Evolutionary conservation across 805 yeast species (phyloP).

Genomic region (Candida peoriensis): DNA sequence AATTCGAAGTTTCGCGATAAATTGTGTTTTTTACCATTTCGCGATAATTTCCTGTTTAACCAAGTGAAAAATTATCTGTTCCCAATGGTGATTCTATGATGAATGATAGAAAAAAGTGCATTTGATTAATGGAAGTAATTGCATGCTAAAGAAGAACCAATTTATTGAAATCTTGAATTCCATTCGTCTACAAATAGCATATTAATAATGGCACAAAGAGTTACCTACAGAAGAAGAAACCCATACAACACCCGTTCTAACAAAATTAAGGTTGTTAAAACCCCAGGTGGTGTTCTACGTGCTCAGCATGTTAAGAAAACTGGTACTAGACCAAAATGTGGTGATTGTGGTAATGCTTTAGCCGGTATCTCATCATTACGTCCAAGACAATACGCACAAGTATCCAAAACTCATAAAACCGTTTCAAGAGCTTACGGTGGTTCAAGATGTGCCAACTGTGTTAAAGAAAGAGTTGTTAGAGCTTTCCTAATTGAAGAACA

Average conservation of each 20-base stretch:
- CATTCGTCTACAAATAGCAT: not conserved
- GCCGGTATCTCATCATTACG: constrained; percentile 91
- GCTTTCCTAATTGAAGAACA: constrained; percentile 99
- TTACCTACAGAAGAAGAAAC: constrained; percentile 98
- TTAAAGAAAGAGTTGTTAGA: constrained; percentile 98
- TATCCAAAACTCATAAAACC: constrained; percentile 95
- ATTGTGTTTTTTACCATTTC: too few relatives aligned
- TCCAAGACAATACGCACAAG: constrained; percentile 96
- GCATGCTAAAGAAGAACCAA: too few relatives aligned
- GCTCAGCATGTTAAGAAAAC: constrained; percentile 94
- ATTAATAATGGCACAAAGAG: constrained; percentile 93
- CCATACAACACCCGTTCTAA: constrained; percentile 99
- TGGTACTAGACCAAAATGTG: constrained; percentile 79
- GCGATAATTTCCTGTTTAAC: too few relatives aligned
- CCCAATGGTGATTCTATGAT: too few relatives aligned
- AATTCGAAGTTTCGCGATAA: too few relatives aligned
- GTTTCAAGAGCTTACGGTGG: constrained; percentile 99
- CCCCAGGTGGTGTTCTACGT: constrained; percentile 99
- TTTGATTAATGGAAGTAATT: too few relatives aligned
- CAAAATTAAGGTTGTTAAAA: constrained; percentile 99
- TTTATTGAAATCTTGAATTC: too few relatives aligned
- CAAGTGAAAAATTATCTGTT: too few relatives aligned
- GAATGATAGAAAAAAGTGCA: too few relatives aligned
- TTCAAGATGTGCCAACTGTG: constrained; percentile 96
- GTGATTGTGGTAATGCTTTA: constrained; percentile 75